These are phyloP conservation scores for Biscutella laevigata DNA, from an alignment of 441 rosid genomes.

Conservation along the genomic window DNA sequence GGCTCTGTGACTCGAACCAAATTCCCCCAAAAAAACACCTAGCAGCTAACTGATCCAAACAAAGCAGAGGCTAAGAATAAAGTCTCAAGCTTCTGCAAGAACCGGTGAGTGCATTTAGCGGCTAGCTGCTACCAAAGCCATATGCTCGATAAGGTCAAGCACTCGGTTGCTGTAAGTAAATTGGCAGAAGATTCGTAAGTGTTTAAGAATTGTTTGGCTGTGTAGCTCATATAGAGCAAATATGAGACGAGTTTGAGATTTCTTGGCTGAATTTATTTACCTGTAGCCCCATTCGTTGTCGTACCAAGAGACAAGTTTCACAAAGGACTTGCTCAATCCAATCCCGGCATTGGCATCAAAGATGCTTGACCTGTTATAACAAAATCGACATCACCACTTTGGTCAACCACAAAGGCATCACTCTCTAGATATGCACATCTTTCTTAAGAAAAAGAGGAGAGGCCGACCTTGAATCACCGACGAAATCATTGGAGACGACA, in stretches of 20 bases:
- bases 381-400: not conserved
- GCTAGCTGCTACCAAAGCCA: conserved; percentile 76
- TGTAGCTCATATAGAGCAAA: not conserved
- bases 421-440: too few relatives aligned
- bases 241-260: conserved; percentile 5
- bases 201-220: not conserved
- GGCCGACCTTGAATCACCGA: conserved; percentile 76
- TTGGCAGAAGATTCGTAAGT: not conserved
- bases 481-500: conserved; percentile 92
- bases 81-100: conserved; percentile 15
- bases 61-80: not conserved
- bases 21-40: conserved; percentile 1
- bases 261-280: too few relatives aligned
- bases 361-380: conserved; percentile 72
- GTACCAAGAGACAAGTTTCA: conserved; percentile 91
- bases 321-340: conserved; percentile 67
- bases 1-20: conserved; percentile 9
- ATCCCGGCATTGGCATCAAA: conserved; percentile 96
- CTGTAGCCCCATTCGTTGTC: conserved; percentile 99
- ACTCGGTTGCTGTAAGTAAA: conserved; percentile 76
- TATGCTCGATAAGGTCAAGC: conserved; percentile 89
- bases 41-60: conserved; percentile 7
- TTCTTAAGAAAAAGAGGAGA: too few relatives aligned
- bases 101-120: conserved; percentile 21
- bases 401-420: conserved; percentile 7